Conservation (phyloP, 805 yeast genomes). For the Saccharomycopsis fibuligera region DNA sequence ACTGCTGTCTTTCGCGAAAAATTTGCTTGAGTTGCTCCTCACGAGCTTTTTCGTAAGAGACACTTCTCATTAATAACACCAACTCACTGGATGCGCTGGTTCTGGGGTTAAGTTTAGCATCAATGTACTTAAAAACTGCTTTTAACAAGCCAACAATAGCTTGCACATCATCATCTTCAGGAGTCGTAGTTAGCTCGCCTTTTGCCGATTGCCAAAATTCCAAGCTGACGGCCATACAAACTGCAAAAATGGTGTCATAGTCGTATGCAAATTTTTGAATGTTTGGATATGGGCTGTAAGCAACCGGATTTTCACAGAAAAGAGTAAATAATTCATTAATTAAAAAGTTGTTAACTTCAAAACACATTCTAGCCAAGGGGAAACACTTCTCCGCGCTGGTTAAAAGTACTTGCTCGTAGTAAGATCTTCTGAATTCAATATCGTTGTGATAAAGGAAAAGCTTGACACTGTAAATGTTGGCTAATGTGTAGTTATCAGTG, state of each 20-base stretch:
- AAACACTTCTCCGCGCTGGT: constrained; percentile 42
- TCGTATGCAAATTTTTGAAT: neutral
- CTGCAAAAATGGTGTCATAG: constrained; percentile 25
- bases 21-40: constrained; percentile 41
- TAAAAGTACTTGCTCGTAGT: constrained; percentile 59
- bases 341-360: constrained; percentile 29
- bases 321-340: constrained; percentile 22
- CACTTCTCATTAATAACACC: constrained; percentile 34
- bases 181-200: constrained; percentile 37
- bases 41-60: constrained; percentile 46
- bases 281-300: constrained; percentile 2
- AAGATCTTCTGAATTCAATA: constrained; percentile 53
- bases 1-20: constrained; percentile 33
- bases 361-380: constrained; percentile 40
- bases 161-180: constrained; percentile 45
- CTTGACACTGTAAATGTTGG: constrained; percentile 48
- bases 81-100: constrained; percentile 17
- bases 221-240: constrained; percentile 35
- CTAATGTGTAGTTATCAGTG: constrained; percentile 38
- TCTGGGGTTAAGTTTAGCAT: constrained; percentile 23
- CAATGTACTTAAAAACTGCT: constrained; percentile 29
- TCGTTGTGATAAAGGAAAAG: constrained; percentile 51
- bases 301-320: too few relatives aligned
- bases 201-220: constrained; percentile 50
- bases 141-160: constrained; percentile 42